These are phyloP conservation scores for Ganoderma leucocontextum DNA, from an alignment of 1,284 basidiomycete species.

Conservation along the genomic window DNA sequence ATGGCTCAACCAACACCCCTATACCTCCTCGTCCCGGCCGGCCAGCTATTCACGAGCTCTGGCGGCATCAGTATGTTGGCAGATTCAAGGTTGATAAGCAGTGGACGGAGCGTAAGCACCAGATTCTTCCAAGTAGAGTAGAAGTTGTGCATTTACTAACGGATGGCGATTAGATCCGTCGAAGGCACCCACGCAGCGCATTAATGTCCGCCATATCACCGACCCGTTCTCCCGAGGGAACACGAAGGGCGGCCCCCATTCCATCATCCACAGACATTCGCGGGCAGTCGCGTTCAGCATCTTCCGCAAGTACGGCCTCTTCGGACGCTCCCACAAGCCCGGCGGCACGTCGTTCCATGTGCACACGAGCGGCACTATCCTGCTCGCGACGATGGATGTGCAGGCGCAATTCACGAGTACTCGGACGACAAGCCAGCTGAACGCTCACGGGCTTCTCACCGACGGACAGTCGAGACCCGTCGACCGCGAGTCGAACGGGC, in stretches of 20 bases:
- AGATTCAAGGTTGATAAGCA: constrained; percentile 67
- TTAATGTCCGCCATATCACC: constrained; percentile 65
- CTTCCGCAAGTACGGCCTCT: constrained; percentile 65
- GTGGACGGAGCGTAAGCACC: constrained; percentile 54
- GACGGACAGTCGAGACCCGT: constrained; percentile 40
- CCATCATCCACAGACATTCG: constrained; percentile 81
- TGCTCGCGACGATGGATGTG: constrained; percentile 74
- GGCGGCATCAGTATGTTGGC: constrained; percentile 73
- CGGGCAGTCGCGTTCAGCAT: constrained; percentile 79
- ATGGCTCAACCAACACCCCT: constrained; percentile 39
- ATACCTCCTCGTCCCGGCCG: constrained; percentile 30
- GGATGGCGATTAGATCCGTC: constrained; percentile 53
- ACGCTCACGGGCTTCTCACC: constrained; percentile 70
- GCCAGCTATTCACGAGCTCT: constrained; percentile 67
- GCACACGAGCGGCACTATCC: constrained; percentile 56
- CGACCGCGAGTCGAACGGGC: constrained; percentile 19
- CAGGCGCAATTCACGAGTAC: constrained; percentile 82
- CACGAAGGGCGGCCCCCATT: constrained; percentile 61
- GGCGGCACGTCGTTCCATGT: constrained; percentile 43
- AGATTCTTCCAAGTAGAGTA: constrained; percentile 12
- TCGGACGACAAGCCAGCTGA: constrained; percentile 73
- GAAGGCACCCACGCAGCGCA: constrained; percentile 71
- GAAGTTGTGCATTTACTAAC: constrained; percentile 9
- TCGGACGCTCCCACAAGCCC: constrained; percentile 34
- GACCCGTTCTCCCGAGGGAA: constrained; percentile 54